Conservation (phyloP, 73 alveolate genomes). For the Paramecium biaurelia region DNA sequence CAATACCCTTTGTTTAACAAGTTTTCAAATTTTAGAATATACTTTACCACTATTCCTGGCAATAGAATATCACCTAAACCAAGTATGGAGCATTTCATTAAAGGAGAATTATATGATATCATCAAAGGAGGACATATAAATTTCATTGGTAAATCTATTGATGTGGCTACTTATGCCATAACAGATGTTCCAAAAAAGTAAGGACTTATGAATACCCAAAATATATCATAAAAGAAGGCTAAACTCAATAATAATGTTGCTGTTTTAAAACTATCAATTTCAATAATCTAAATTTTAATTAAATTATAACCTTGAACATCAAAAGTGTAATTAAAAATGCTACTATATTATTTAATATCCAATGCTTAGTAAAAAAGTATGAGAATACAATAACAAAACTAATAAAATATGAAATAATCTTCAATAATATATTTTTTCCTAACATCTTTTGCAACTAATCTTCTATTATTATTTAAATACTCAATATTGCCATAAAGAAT, state of each 20-base stretch:
- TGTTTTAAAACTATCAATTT: slow-evolving; percentile 86
- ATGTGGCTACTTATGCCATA: slow-evolving; percentile 95
- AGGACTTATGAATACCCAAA: slow-evolving; percentile 81
- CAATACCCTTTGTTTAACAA: not conserved
- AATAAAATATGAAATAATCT: not conserved
- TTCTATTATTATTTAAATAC: not conserved
- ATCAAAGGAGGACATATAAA: slow-evolving; percentile 83
- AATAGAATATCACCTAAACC: slow-evolving; percentile 97
- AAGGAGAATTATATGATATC: slow-evolving; percentile 56
- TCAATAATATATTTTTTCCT: not conserved
- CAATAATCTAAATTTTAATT: slow-evolving; percentile 53
- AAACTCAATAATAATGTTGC: slow-evolving; percentile 82
- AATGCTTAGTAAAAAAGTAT: slow-evolving; percentile 74
- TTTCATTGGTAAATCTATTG: slow-evolving; percentile 94
- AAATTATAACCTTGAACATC: slow-evolving; percentile 70
- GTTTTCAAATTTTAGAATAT: slow-evolving; percentile 84
- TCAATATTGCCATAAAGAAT: not conserved
- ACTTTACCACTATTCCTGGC: slow-evolving; percentile 94
- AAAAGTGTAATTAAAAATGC: slow-evolving; percentile 80
- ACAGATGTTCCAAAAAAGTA: slow-evolving; percentile 86
- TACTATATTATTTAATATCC: slow-evolving; percentile 84
- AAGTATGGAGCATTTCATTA: slow-evolving; percentile 73
- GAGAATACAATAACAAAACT: slow-evolving; percentile 33
- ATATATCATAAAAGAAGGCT: slow-evolving; percentile 92
- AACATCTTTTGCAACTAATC: not conserved